Conservation (phyloP, 2,329 filamentous ascomycete genomes). For the Scedosporium aurantiacum region DNA sequence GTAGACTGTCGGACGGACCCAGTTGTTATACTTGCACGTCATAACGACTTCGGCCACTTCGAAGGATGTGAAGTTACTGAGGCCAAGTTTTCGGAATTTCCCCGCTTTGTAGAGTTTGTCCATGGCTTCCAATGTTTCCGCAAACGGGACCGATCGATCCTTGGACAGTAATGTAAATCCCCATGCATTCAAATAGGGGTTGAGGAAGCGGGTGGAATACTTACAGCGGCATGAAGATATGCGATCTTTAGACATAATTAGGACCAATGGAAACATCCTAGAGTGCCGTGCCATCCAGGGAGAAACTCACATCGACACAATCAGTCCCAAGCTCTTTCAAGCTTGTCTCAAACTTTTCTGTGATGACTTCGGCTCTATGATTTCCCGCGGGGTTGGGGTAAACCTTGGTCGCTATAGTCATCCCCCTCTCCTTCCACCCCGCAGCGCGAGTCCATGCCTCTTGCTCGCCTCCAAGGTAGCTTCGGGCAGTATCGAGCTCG, state of each 20-base stretch:
- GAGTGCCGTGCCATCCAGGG: neutral
- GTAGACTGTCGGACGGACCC: slow-evolving; percentile 75
- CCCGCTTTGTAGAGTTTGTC: slow-evolving; percentile 76
- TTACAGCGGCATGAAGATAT: slow-evolving; percentile 58
- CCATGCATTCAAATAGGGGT: neutral
- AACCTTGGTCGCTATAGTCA: slow-evolving; percentile 69
- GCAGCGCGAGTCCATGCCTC: slow-evolving; percentile 69
- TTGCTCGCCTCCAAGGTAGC: slow-evolving; percentile 62
- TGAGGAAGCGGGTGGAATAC: slow-evolving; percentile 1
- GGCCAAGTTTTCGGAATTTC: slow-evolving; percentile 69
- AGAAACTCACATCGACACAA: slow-evolving; percentile 49
- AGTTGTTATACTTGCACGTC: slow-evolving; percentile 66
- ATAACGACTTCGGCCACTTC: slow-evolving; percentile 80
- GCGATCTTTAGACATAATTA: slow-evolving; percentile 38
- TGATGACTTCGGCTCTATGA: slow-evolving; percentile 44
- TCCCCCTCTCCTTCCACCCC: slow-evolving; percentile 66
- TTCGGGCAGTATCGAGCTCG: slow-evolving; percentile 73
- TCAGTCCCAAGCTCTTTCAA: slow-evolving; percentile 63
- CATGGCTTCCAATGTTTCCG: slow-evolving; percentile 65
- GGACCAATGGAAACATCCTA: neutral
- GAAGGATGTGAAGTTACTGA: slow-evolving; percentile 78
- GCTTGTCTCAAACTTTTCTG: slow-evolving; percentile 53
- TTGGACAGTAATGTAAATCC: slow-evolving; percentile 11
- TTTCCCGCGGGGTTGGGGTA: slow-evolving; percentile 49
- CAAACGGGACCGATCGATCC: slow-evolving; percentile 59